Evolutionary conservation across 352 stramenopile species (phyloP).

Genomic region (Phytophthora fragariae): DNA sequence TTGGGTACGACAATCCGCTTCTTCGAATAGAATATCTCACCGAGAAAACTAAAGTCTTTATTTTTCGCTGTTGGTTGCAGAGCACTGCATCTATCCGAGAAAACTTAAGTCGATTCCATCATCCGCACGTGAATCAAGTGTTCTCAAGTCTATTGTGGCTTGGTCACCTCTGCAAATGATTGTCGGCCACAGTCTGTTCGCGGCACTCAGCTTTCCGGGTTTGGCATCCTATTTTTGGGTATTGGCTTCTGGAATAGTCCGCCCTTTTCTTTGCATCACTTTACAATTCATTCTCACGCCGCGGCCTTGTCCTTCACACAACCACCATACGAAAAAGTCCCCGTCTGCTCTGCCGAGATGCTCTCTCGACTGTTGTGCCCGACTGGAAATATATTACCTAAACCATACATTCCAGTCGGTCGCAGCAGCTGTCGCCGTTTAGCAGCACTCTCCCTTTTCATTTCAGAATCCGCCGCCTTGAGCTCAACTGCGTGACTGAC

Average conservation of each 20-base stretch:
- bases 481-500: not conserved
- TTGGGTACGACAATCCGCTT: not conserved
- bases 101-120: not conserved
- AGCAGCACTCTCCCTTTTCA: constrained; percentile 28
- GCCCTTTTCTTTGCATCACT: constrained; percentile 30
- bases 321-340: constrained; percentile 22
- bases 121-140: not conserved
- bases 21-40: constrained; percentile 2
- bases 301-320: constrained; percentile 6
- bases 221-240: constrained; percentile 18
- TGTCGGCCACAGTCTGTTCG: not conserved
- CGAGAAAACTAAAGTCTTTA: not conserved
- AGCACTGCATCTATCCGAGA: too few species aligned
- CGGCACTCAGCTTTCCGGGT: not conserved
- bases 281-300: constrained; percentile 20
- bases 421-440: constrained; percentile 3
- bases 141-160: not conserved
- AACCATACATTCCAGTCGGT: not conserved
- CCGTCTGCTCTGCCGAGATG: constrained; percentile 28
- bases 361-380: constrained; percentile 16
- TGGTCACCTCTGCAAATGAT: not conserved
- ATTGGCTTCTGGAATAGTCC: constrained; percentile 27
- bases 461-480: constrained; percentile 35
- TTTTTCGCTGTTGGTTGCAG: too few species aligned
- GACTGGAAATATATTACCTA: not conserved